Evolutionary conservation across 2,329 filamentous ascomycete genomes (phyloP), one percentile per base, ranked within the genome.

Genomic region (Corniculantispora saksenae): DNA sequence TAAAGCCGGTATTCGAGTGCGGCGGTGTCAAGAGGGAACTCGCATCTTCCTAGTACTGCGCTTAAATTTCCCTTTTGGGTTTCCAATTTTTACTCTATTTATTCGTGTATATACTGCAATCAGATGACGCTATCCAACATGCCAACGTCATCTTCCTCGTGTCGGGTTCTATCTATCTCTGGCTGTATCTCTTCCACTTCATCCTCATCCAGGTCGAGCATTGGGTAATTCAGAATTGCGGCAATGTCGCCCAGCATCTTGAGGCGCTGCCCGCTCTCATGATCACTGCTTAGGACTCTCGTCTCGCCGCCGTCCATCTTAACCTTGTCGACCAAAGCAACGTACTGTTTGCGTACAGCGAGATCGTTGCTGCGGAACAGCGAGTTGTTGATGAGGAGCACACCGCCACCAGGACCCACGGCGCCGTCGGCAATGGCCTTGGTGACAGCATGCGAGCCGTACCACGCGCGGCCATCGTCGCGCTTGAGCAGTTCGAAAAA

Each of bases 391-490:
- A 99, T 89, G 63, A 99, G 81, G 58, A 99, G 78, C 3, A 93
- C 87, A 15, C 93, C 94, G 0, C 94, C 94, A 10, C 94, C 93
- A 17, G 90, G 85, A 1, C 94, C 94, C 0, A 98, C 93, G 0
- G 94, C 95, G 1, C 94, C 94, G 70, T 95, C 92, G 13, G 89
- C 88, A 4, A 97, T 89, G 0, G 94, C 94, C 67, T 86, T 87
- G 73, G 92, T 89, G 2, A 97, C 93, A 61, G 97, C 92, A 17
- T 83, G 85, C 0, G 90, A 87, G 0, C 95, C 95, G 77, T 99
- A 99, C 85, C 94, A 97, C 2, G 94, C 94, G 64, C 91, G 87
- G 3, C 92, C 91, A 69, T 97, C 94, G 68, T 98, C 94, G 66
- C 87, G 87, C 60, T 94, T 89, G 66, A 99, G 81, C 67, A 92